phyloP scores from a whole-genome alignment of 176 grass and related monocot species.

The Chloris gayana region DNA sequence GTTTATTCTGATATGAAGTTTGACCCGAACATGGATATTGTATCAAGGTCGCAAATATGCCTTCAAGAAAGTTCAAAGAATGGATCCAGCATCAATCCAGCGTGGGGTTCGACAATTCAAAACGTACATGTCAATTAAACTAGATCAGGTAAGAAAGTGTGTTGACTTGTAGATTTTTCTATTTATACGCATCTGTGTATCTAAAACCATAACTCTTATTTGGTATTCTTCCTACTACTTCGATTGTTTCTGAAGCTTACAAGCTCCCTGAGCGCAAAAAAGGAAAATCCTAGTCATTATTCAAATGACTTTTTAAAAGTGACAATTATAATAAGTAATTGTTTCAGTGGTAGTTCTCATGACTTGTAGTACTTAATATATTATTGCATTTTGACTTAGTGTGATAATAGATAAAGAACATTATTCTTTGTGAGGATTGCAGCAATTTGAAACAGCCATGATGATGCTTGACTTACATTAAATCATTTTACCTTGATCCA shows the following conservation, averaged over 20 bases:
- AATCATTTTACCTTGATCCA: conserved; percentile 10
- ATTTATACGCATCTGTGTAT: background rate
- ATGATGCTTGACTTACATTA: conserved; percentile 25
- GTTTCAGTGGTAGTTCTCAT: background rate
- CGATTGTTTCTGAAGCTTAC: conserved; percentile 9
- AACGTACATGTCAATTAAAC: conserved; percentile 61
- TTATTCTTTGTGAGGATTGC: background rate
- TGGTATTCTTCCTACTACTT: conserved; percentile 37
- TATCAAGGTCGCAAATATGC: conserved; percentile 57
- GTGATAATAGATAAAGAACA: conserved; percentile 7
- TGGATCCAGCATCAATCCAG: conserved; percentile 58
- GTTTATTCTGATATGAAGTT: conserved; percentile 43
- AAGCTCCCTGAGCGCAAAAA: background rate
- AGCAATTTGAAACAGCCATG: conserved; percentile 12
- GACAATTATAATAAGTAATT: background rate
- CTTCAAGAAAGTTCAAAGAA: conserved; percentile 56
- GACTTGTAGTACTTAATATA: conserved; percentile 4
- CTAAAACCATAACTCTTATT: conserved; percentile 32
- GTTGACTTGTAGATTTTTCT: conserved; percentile 34
- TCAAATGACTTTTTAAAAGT: background rate
- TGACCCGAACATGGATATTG: background rate
- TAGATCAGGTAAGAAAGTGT: conserved; percentile 48
- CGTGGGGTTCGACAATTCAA: conserved; percentile 63
- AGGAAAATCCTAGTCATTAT: background rate
- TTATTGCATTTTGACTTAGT: conserved; percentile 18